phyloP scores from a whole-genome alignment of 257 asterid species.

The Ehretia macrophylla region DNA sequence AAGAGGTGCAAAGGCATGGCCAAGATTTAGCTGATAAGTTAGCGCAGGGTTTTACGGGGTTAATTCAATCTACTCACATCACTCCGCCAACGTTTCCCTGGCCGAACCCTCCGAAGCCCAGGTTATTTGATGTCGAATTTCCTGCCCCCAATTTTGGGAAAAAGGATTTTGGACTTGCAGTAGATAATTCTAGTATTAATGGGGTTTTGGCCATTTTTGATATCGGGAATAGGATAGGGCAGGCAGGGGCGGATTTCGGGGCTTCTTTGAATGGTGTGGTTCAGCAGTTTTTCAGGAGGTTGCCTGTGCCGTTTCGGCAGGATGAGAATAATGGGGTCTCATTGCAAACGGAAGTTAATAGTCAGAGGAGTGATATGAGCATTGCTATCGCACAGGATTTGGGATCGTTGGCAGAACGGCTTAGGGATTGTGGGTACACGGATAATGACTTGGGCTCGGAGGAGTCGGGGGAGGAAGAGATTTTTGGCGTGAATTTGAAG shows the following conservation, averaged over 20 bases:
- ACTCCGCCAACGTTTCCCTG: constrained; percentile 70
- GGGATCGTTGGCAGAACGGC: constrained; percentile 72
- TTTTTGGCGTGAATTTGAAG: constrained; percentile 45
- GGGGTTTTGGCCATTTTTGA: constrained; percentile 88
- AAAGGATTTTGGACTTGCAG: neutral
- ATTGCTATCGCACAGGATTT: constrained; percentile 67
- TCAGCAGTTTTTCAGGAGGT: constrained; percentile 62
- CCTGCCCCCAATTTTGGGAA: constrained; percentile 32
- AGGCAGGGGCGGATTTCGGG: constrained; percentile 85
- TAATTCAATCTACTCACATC: constrained; percentile 72
- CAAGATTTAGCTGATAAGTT: constrained; percentile 83
- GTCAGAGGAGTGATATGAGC: constrained; percentile 42
- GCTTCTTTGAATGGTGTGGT: constrained; percentile 72
- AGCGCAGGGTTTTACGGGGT: constrained; percentile 79
- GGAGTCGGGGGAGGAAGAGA: constrained; percentile 50
- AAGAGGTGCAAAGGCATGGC: constrained; percentile 97
- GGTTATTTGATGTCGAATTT: constrained; percentile 71
- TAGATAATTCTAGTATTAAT: constrained; percentile 42
- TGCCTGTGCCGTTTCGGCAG: constrained; percentile 69
- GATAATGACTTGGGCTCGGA: constrained; percentile 49
- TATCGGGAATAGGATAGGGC: constrained; percentile 87
- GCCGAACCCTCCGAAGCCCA: constrained; percentile 67
- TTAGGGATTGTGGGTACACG: constrained; percentile 57
- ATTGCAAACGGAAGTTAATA: neutral
- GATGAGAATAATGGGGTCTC: constrained; percentile 39